Base-by-base conservation (phyloP, 495 filamentous ascomycete species). In the Recurvomyces mirabilis region DNA sequence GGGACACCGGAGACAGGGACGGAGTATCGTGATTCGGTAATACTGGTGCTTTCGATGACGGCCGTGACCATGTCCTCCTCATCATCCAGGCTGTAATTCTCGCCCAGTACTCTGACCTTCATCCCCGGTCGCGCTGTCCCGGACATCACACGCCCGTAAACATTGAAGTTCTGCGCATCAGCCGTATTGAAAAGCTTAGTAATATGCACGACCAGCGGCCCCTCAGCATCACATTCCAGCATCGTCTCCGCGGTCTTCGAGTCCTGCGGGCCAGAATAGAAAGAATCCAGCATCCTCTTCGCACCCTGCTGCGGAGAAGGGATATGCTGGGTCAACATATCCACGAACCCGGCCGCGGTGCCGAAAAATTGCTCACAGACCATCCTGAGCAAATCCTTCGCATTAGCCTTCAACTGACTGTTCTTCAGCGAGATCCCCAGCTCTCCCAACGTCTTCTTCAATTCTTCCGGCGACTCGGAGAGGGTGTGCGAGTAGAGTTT, bases 321-420 rank as follows among this genome's bases (percentile, higher is more conserved):
- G 42, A 95, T 69, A 62, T 98, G 87, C 46, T 87, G 72, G 23
- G 88, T 74, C 34, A 94, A 62, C 91, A 96, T 96, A 57, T 98
- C 93, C 10, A 96, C 89, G 55, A 98, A 93, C 0, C 87, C 91
- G 30, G 75, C 77, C 5, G 86, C 81, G 24, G 82, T 77, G 15
- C 89, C 91, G 52, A 98, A 98, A 65, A 95, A 98, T 55, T 94
- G 82, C 60, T 84, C 84, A 58, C 93, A 98, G 19, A 94, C 93
- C 17, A 89, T 67, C 60, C 81, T 85, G 25, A 98, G 71, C 6
- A 98, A 72, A 20, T 84, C 81, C 56, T 87, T 93, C 10, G 91
- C 87, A 57, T 96, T 87, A 1, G 78, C 70, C 63, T 80, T 89
- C 59, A 88, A 84, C 60, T 94, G 85, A 2, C 87, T 87, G 6